phyloP scores from a whole-genome alignment of 2,329 filamentous ascomycete genomes.

The Apiospora saccharicola region DNA sequence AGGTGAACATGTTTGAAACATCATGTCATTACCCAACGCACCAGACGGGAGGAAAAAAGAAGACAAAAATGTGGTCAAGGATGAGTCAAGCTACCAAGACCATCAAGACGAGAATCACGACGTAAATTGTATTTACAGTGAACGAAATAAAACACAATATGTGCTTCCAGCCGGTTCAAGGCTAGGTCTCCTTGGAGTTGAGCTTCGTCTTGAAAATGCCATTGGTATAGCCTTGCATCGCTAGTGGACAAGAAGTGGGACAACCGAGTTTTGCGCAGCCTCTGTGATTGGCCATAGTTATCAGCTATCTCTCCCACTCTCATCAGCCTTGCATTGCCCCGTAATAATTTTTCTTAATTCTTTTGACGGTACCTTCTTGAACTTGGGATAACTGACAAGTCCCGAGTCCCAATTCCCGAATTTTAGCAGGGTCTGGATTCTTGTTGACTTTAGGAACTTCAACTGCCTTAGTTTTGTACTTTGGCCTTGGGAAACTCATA shows the following conservation, averaged over 20 bases:
- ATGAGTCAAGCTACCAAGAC: neutral
- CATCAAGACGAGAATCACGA: neutral
- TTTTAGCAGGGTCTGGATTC: neutral
- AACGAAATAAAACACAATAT: neutral
- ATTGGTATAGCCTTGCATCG: constrained; percentile 25
- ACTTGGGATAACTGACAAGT: constrained; percentile 10
- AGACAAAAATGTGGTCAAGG: too few species aligned
- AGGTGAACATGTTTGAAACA: constrained; percentile 24
- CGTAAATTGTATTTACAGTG: neutral
- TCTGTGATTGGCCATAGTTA: neutral
- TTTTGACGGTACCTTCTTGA: constrained; percentile 5
- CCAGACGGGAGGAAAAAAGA: neutral
- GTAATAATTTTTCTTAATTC: constrained; percentile 23
- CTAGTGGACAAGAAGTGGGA: neutral
- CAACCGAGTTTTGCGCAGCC: neutral
- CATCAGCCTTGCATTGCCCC: constrained; percentile 23
- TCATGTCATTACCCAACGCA: constrained; percentile 24
- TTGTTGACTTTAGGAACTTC: neutral
- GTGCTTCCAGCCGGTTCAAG: neutral
- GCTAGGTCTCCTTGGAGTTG: neutral
- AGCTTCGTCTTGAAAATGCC: constrained; percentile 12
- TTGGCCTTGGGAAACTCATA: neutral
- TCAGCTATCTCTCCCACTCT: neutral
- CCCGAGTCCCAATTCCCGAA: constrained; percentile 3
- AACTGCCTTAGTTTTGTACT: neutral